Evolutionary conservation across 169 alveolate species (phyloP).

Genomic region (Perkinsus chesapeaki): DNA sequence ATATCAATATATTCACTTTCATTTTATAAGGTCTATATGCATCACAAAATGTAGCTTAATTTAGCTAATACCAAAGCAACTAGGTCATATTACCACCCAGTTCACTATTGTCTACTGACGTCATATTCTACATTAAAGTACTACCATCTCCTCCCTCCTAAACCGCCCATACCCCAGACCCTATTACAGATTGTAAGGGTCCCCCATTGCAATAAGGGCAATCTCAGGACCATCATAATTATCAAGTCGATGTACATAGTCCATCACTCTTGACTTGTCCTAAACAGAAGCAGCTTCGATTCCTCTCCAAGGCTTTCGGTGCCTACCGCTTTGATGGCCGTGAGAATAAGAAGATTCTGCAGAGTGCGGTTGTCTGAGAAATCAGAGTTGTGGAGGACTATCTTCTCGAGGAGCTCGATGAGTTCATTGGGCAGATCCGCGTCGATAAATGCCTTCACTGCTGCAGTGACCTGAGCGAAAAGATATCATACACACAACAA

Average conservation of each 20-base stretch:
- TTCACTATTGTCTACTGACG: too few relatives aligned
- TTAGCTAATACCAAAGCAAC: too few relatives aligned
- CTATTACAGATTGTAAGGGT: conserved; percentile 59
- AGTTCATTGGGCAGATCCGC: conserved; percentile 88
- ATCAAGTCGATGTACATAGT: conserved; percentile 91
- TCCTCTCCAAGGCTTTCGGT: conserved; percentile 16
- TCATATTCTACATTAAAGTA: too few relatives aligned
- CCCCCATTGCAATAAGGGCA: conserved; percentile 83
- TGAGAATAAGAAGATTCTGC: conserved; percentile 83
- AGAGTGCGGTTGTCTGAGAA: conserved; percentile 92
- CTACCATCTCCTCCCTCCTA: too few relatives aligned
- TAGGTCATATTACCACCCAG: too few relatives aligned
- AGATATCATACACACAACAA: conserved; percentile 7
- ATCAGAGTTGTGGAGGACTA: conserved; percentile 87
- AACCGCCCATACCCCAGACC: too few relatives aligned
- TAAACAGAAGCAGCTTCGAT: not conserved
- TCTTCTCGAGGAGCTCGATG: conserved; percentile 88
- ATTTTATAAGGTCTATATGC: too few relatives aligned
- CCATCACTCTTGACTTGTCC: conserved; percentile 64
- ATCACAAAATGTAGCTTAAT: too few relatives aligned
- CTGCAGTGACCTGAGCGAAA: conserved; percentile 66
- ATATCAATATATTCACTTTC: too few relatives aligned
- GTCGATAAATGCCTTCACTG: conserved; percentile 96
- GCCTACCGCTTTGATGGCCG: conserved; percentile 86
- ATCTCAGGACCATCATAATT: conserved; percentile 93